Evolutionary conservation across 768 basidiomycete species (phyloP).

Genomic region (Scleroderma bovista): DNA sequence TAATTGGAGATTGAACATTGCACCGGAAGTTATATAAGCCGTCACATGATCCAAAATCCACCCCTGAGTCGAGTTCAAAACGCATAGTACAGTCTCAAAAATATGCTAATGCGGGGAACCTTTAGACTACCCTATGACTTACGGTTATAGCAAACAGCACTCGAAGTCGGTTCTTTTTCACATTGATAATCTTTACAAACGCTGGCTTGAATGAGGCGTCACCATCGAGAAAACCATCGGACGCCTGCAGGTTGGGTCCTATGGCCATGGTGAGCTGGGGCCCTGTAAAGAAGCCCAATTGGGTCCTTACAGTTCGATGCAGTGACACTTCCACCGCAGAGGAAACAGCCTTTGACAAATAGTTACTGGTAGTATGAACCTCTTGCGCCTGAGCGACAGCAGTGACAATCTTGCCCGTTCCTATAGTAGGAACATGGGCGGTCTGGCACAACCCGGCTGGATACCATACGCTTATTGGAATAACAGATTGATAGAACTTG

Average conservation of each 20-base stretch:
- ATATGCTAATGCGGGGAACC: no score
- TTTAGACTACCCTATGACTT: no score
- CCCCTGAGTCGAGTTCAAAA: no score
- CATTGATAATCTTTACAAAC: conserved; percentile 88
- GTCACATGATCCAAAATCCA: no score
- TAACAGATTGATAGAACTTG: conserved; percentile 31
- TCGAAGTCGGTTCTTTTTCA: conserved; percentile 36
- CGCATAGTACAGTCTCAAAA: no score
- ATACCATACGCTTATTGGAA: not conserved
- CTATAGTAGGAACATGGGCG: conserved; percentile 96
- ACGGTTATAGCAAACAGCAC: no score
- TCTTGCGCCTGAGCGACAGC: conserved; percentile 92
- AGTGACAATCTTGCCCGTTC: conserved; percentile 94
- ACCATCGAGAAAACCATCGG: conserved; percentile 96
- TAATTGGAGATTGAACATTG: no score
- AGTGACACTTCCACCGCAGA: conserved; percentile 72
- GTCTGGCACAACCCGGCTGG: conserved; percentile 85
- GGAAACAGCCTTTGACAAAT: conserved; percentile 62
- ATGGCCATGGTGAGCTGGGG: not conserved
- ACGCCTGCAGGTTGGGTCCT: conserved; percentile 71
- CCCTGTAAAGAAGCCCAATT: conserved; percentile 6
- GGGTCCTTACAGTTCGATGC: conserved; percentile 87
- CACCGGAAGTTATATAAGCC: no score
- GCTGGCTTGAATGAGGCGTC: conserved; percentile 98
- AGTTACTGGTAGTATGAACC: conserved; percentile 74